Evolutionary conservation across 2,329 filamentous ascomycete species (phyloP).

Genomic region (Exophiala viscosa): DNA sequence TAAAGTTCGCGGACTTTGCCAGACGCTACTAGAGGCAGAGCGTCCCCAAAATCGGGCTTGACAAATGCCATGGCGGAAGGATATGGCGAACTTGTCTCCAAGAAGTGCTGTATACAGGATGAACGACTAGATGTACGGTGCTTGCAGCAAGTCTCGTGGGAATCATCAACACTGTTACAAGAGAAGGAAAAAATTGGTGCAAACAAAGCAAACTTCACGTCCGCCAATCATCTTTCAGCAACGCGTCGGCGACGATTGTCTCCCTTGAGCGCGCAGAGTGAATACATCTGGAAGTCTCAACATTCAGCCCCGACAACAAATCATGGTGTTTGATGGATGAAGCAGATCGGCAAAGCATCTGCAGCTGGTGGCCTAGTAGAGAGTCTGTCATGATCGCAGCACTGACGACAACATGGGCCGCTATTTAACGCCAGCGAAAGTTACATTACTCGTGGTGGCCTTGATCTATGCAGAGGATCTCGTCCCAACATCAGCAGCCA

Average conservation of each 20-base stretch:
- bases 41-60: conserved; percentile 40
- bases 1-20: conserved; percentile 83
- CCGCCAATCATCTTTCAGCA: background rate
- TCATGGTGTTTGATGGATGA: background rate
- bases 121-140: too few species aligned
- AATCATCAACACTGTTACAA: too few species aligned
- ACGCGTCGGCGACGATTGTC: background rate
- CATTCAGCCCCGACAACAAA: background rate
- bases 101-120: too few species aligned
- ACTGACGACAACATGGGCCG: conserved; percentile 58
- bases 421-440: conserved; percentile 83
- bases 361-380: background rate
- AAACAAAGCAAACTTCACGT: background rate
- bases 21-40: conserved; percentile 52
- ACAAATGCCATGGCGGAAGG: conserved; percentile 23
- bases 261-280: background rate
- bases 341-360: background rate
- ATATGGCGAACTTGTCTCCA: background rate
- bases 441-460: conserved; percentile 75
- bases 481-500: conserved; percentile 65
- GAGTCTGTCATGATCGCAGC: background rate
- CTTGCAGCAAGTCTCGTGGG: too few species aligned
- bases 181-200: background rate
- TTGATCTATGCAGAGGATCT: conserved; percentile 73
- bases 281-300: background rate